Evolutionary conservation across 305 asterid genomes (phyloP), one percentile per base, ranked within the genome.

Genomic region (Rubia tinctorum): DNA sequence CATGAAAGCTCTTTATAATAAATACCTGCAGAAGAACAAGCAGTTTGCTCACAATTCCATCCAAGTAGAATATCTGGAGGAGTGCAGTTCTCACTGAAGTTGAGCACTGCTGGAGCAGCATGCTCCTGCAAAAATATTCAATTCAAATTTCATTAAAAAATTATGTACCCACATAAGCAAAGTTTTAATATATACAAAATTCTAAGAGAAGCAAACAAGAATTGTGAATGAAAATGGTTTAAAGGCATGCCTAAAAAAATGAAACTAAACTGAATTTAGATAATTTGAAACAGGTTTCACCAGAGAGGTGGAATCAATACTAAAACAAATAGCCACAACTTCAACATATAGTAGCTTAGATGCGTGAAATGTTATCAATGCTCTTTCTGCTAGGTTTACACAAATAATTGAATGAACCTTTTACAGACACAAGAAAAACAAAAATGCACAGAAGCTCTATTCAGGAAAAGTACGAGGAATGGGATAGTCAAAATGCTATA

Each of bases 21-120:
- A 53, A 73, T 77, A 95, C 99, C 99, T 92, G 98, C 58, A 95
- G 83, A 76, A 95, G 90, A 47, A 87, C 82, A 70, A 95, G 98
- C 72, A 95, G 85, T 82, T 92, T 92, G 89, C 89, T 86, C 78
- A 95, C 99, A 71, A 90, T 81, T 74, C 98, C 98, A 75, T 95
- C 98, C 67, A 95, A 81, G 84, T 95, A 95, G 86, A 77, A 95
- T 90, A 80, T 92, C 99, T 11, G 99, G 99, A 30, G 37, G 37
- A 6, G 99, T 95, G 84, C 99, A 95, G 80, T 95, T 92, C 71
- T 95, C 99, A 55, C 99, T 90, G 79, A 92, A 95, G 84, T 95
- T 95, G 37, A 95, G 95, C 69, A 95, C 99, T 53, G 99, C 99
- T 71, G 99, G 92, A 66, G 99, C 99, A 23, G 99, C 99, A 84